Evolutionary conservation across 2,329 filamentous ascomycete species (phyloP).

Genomic region (Pseudogymnoascus destructans): DNA sequence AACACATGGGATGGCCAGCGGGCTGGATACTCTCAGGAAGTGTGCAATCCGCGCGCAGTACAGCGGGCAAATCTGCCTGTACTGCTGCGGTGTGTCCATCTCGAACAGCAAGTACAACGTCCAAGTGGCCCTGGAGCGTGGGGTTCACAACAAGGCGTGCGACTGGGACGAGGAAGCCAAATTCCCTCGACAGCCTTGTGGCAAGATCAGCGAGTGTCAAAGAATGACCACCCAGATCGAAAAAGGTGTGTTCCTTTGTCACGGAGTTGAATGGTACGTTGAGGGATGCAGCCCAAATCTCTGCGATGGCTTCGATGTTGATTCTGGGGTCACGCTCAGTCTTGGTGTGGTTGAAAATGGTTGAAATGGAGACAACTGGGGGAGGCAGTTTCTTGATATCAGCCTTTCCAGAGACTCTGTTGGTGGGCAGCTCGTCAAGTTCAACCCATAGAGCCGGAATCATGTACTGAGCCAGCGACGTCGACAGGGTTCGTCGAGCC

Average conservation of each 20-base stretch:
- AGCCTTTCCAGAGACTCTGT: constrained; percentile 67
- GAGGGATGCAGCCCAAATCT: constrained; percentile 59
- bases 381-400: constrained; percentile 59
- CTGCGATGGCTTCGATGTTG: constrained; percentile 51
- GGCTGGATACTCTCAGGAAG: constrained; percentile 59
- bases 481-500: constrained; percentile 50
- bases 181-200: constrained; percentile 53
- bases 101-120: constrained; percentile 55
- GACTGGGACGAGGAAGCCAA: constrained; percentile 61
- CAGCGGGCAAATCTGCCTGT: constrained; percentile 59
- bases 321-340: constrained; percentile 48
- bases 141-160: constrained; percentile 57
- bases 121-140: constrained; percentile 59
- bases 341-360: constrained; percentile 28
- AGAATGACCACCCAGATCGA: constrained; percentile 69
- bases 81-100: constrained; percentile 63
- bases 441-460: constrained; percentile 68
- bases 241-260: constrained; percentile 62
- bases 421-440: constrained; percentile 56
- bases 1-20: constrained; percentile 37
- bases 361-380: constrained; percentile 40
- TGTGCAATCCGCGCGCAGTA: constrained; percentile 51
- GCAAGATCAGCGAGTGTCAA: constrained; percentile 65
- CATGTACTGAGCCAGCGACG: constrained; percentile 69
- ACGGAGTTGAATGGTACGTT: constrained; percentile 50